Evolutionary conservation across 768 basidiomycete genomes (phyloP), one percentile per base, ranked within the genome.

Genomic region (Cubamyces sp.): DNA sequence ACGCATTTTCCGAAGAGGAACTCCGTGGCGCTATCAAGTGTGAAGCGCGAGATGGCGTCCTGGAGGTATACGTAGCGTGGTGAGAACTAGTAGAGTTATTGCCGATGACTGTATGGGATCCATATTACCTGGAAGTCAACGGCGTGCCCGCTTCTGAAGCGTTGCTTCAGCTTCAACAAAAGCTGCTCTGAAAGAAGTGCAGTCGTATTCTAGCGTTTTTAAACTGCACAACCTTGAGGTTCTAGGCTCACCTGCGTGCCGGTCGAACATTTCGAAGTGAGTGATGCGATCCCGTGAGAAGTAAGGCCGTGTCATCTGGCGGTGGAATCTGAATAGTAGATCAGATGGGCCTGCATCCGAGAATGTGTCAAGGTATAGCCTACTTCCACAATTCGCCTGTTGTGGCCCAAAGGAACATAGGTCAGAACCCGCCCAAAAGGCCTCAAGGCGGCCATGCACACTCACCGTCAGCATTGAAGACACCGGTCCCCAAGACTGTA

Each of bases 391-490:
- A 47, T 4, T 74, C 70, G 23, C 72, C 73, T 73, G 14, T 0
- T 9, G 28, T 25, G 18, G 9, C 34, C 34, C 34, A 34, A 11
- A 3, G 8, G 28, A 30, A 30, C 8, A 8, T 54, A 15, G 41
- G 40, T 48, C 34, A 41, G 45, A 12, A 40, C n/a, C 4, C 3
- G 37, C 0, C 26, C 3, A 30, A 8, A 30, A 3, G 8, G 3
- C 28, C 3, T n/a, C 4, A 30, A 3, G 21, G 5, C 4, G 6
- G 5, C 6, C n/a, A 3, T n/a, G 9, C 18, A n/a, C 34, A 39
- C 73, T 56, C 54, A 78, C 82, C 81, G 66, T 84, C 82, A 1
- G 82, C 78, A 64, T 83, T 85, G 71, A 87, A 86, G 7, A 86
- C 79, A 6, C 86, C 85, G 0, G 74, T 78, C 16, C 84, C 84